Conservation (phyloP, 176 grass and related monocot genomes). For the Alopecurus myosuroides region DNA sequence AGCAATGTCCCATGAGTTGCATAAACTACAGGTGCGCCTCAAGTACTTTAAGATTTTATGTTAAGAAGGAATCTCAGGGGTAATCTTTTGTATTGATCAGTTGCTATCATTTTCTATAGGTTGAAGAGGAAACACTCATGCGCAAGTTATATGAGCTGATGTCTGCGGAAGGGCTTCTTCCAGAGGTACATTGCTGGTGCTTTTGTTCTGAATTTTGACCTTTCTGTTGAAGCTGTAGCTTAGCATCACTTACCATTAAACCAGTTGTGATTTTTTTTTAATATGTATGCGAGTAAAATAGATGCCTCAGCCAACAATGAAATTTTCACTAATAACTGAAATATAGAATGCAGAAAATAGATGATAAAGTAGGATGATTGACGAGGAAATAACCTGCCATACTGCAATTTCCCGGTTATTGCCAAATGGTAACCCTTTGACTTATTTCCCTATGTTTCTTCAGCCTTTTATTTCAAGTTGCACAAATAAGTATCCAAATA, state of each 20-base stretch:
- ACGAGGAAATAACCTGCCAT: not conserved
- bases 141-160: constrained; percentile 69
- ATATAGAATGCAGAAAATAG: not conserved
- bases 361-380: not conserved
- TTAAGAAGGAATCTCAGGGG: not conserved
- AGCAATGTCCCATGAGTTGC: constrained; percentile 69
- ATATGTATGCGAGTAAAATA: not conserved
- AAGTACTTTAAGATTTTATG: not conserved
- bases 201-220: not conserved
- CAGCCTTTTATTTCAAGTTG: not conserved
- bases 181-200: constrained; percentile 44
- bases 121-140: constrained; percentile 94
- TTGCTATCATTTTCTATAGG: constrained; percentile 35
- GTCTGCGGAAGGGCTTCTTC: constrained; percentile 61
- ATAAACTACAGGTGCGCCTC: constrained; percentile 55
- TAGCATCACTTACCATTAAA: constrained; percentile 1
- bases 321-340: constrained; percentile 7
- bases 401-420: not conserved
- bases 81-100: constrained; percentile 15
- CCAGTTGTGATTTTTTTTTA: not conserved
- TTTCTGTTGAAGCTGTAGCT: not conserved
- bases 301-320: not conserved
- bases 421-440: not conserved
- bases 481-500: not conserved
- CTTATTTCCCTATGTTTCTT: not conserved